phyloP scores from a whole-genome alignment of 2,329 filamentous ascomycete species.

The Neurospora crassa region DNA sequence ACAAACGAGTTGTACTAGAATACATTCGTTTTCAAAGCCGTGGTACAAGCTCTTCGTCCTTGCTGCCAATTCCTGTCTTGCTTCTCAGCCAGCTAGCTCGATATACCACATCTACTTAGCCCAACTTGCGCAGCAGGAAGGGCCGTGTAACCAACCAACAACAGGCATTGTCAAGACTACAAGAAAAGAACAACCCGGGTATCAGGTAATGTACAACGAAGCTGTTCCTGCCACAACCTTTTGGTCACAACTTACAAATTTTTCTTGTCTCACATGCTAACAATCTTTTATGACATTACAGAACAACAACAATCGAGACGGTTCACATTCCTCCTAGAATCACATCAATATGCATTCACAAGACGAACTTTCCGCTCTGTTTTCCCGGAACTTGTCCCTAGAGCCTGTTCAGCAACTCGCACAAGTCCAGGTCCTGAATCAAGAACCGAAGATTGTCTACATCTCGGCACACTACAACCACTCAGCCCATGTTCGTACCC shows the following conservation, averaged over 20 bases:
- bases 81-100: not conserved
- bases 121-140: not conserved
- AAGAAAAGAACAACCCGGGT: not conserved
- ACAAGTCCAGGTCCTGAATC: conserved; percentile 16
- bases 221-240: not conserved
- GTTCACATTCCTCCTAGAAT: conserved; percentile 23
- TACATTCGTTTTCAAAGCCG: not conserved
- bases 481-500: conserved; percentile 54
- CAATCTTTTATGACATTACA: conserved; percentile 1
- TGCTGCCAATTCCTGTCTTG: not conserved
- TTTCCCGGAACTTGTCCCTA: conserved; percentile 66
- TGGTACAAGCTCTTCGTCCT: not conserved
- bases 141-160: not conserved
- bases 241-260: not conserved
- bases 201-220: not conserved
- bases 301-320: conserved; percentile 2
- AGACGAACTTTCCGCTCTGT: conserved; percentile 74
- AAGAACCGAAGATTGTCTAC: conserved; percentile 49
- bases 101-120: not conserved
- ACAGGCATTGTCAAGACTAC: not conserved
- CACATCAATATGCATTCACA: conserved; percentile 53
- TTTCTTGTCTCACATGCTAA: not conserved
- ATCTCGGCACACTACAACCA: conserved; percentile 80
- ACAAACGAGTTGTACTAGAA: not conserved
- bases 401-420: conserved; percentile 31